Percentiles rank a stretch among this genome's conserved stretches.
These are phyloP conservation scores for Aegilops bicornis DNA, from an alignment of 176 grass and related monocot species.

Conservation along the genomic window DNA sequence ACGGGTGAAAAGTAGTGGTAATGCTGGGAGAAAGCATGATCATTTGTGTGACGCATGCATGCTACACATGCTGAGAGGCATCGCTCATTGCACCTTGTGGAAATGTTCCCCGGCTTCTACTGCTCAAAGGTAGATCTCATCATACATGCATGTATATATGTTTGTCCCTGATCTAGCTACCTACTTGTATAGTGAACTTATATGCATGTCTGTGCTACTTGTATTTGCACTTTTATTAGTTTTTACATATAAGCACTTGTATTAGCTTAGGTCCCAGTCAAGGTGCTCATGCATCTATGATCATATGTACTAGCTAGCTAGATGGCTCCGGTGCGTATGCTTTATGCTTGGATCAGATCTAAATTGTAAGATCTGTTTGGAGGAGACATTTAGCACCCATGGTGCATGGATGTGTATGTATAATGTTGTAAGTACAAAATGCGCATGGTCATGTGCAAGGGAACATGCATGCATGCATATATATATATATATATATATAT, in stretches of 20 bases:
- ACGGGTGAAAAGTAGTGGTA: conserved; percentile 29
- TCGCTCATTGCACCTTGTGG: conserved; percentile 53
- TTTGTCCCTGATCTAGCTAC: not conserved
- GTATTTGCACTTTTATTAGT: not conserved
- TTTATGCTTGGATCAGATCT: not conserved
- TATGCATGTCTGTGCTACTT: too few species aligned
- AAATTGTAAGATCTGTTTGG: not conserved
- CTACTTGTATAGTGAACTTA: too few species aligned
- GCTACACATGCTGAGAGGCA: not conserved
- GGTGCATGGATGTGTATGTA: not conserved
- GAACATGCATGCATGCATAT: not conserved
- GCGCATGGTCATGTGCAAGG: not conserved
- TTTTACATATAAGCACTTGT: not conserved
- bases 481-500: too few species aligned
- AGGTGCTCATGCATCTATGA: not conserved
- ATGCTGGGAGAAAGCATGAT: conserved; percentile 39
- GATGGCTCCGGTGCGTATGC: not conserved
- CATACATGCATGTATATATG: conserved; percentile 16
- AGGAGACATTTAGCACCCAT: not conserved
- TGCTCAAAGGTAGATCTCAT: conserved; percentile 40
- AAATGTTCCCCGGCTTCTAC: conserved; percentile 41
- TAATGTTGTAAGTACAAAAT: not conserved
- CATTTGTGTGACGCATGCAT: conserved; percentile 52
- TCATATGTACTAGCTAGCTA: not conserved
- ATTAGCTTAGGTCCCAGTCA: not conserved